Base-by-base conservation (phyloP, 352 stramenopile species). In the Phytophthora boehmeriae region DNA sequence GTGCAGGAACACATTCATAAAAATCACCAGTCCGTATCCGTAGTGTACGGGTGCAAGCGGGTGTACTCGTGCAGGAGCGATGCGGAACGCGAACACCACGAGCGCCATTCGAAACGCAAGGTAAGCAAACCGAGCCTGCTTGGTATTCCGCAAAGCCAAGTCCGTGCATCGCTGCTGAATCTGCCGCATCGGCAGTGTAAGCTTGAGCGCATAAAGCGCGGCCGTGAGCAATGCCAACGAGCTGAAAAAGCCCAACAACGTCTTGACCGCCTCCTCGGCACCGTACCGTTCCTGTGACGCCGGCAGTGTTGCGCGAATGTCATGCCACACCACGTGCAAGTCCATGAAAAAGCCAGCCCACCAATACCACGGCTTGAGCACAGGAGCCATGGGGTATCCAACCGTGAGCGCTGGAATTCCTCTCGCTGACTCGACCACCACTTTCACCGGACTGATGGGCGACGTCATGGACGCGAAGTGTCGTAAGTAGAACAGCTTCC, bases 281-380 rank as follows among this genome's bases (percentile, higher is more conserved):
- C 72, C 86, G 53, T 92, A 95, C 8, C 59, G 60, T 60, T 95
- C 86, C 53, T 93, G 82, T 16, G 69, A 77, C 2, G 75, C 68
- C 23, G 83, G 86, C 16, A 95, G 38, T 23, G 82, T 91, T 50
- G 73, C 83, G 47, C 86, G 86, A 54, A 95, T 92, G 53, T 95
- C 84, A 67, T 95, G 86, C 86, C 86, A 95, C 38, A 93, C 78
- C 4, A 68, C 74, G 65, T 95, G 83, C 20, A 95, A 73, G 63
- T 95, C 82, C 75, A 93, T 76, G 53, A 89, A 78, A 61, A 92
- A 95, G 1, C 73, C 74, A 5, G 86, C 86, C 86, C 83, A 95
- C 86, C 86, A 95, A 57, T 95, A 93, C 86, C 84, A 95, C 19
- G 86, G 86, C 78, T 96, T 96, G 41, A 95, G 70, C 46, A 95